Evolutionary conservation across 139 green algal genomes (phyloP).

Genomic region (Tetradesmus lagerheimii): DNA sequence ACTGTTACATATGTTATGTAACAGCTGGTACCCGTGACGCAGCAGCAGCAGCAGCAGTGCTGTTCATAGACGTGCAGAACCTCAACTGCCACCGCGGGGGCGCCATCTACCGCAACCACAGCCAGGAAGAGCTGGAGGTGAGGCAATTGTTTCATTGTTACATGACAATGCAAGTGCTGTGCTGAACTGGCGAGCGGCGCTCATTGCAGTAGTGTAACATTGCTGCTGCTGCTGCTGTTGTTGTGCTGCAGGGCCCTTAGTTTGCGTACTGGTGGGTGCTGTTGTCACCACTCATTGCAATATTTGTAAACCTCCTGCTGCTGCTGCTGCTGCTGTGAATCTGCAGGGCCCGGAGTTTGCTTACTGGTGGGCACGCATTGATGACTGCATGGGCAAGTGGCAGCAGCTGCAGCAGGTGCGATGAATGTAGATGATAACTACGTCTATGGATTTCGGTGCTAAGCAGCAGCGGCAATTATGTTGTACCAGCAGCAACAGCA

Average conservation of each 20-base stretch:
- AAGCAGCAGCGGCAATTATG: not conserved
- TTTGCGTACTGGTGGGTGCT: no score
- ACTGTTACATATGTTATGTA: not conserved
- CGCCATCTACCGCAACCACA: constrained; percentile 52
- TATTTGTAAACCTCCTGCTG: no score
- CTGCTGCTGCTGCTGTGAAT: not conserved
- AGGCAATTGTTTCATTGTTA: not conserved
- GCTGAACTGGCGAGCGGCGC: no score
- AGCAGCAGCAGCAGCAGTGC: no score
- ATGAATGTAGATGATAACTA: no score
- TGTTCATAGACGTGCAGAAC: constrained; percentile 71
- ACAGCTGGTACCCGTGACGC: no score
- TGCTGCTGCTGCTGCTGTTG: constrained; percentile 6
- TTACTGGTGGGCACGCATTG: constrained; percentile 45
- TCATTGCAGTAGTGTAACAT: no score
- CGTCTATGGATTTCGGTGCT: no score
- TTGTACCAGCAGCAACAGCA: not conserved
- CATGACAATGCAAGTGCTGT: no score
- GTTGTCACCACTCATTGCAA: no score
- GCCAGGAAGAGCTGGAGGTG: constrained; percentile 2
- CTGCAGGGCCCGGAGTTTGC: constrained; percentile 37
- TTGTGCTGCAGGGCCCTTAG: constrained; percentile 3
- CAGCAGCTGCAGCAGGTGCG: constrained; percentile 31
- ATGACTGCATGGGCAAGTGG: constrained; percentile 25
- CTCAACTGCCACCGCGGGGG: constrained; percentile 73